These are phyloP conservation scores for Talaromyces sp. DNA, from an alignment of 2,329 filamentous ascomycete genomes.

Conservation along the genomic window DNA sequence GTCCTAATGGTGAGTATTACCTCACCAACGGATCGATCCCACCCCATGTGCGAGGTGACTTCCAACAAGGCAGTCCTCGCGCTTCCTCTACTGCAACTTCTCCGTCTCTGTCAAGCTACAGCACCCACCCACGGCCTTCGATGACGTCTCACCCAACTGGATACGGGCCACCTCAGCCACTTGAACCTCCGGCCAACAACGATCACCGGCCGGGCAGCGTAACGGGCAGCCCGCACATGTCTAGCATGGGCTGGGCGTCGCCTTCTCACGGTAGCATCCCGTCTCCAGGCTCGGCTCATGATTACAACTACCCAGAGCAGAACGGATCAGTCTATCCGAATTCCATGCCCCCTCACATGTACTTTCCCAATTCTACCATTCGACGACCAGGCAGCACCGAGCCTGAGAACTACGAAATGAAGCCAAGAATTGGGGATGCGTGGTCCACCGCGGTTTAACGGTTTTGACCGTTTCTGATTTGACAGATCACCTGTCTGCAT, in stretches of 20 bases:
- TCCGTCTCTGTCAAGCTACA: slow-evolving; percentile 59
- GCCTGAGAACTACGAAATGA: slow-evolving; percentile 60
- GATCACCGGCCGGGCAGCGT: slow-evolving; percentile 70
- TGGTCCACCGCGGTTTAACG: slow-evolving; percentile 33
- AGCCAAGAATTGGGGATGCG: slow-evolving; percentile 39
- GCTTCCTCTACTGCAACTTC: slow-evolving; percentile 59
- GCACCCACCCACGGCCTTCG: slow-evolving; percentile 46
- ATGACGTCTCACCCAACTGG: slow-evolving; percentile 80
- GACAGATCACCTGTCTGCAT: slow-evolving; percentile 16
- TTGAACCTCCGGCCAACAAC: slow-evolving; percentile 74
- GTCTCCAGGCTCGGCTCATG: slow-evolving; percentile 63
- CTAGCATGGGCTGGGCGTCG: slow-evolving; percentile 76
- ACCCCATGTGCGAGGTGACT: slow-evolving; percentile 71
- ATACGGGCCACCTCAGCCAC: slow-evolving; percentile 76
- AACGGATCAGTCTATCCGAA: slow-evolving; percentile 47
- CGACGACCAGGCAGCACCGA: slow-evolving; percentile 72
- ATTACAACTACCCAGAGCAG: slow-evolving; percentile 78
- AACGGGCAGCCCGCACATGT: slow-evolving; percentile 82
- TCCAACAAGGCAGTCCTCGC: slow-evolving; percentile 64
- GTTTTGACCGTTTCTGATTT: background rate
- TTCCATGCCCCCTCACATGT: slow-evolving; percentile 56
- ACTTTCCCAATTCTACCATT: slow-evolving; percentile 64
- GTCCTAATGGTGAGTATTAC: slow-evolving; percentile 67
- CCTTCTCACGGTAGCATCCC: slow-evolving; percentile 69
- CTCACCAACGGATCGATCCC: slow-evolving; percentile 75